These are phyloP conservation scores for Diaporthe australafricana DNA, from an alignment of 2,329 filamentous ascomycete species.

Conservation along the genomic window DNA sequence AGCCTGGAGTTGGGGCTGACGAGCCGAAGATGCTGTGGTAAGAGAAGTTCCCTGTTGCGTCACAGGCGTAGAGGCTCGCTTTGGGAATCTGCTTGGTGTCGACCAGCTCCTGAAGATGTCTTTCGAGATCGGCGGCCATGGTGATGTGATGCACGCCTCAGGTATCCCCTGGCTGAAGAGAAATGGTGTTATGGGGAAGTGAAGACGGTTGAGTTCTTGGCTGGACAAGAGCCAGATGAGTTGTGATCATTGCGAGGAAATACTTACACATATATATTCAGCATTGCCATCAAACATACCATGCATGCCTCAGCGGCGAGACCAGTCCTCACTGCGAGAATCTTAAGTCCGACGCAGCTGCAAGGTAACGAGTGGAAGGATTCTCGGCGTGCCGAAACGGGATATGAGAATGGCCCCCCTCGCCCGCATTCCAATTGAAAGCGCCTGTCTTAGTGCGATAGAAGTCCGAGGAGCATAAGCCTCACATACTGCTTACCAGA, in stretches of 20 bases:
- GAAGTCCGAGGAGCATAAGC: neutral
- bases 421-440: too few relatives aligned
- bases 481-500: neutral
- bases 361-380: neutral
- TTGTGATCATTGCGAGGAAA: neutral
- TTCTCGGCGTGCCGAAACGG: constrained; percentile 21
- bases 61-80: constrained; percentile 54
- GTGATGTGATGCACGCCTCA: neutral
- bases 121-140: constrained; percentile 49
- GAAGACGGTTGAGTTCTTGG: neutral
- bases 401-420: neutral
- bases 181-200: neutral
- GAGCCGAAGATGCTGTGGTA: constrained; percentile 55
- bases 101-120: constrained; percentile 53
- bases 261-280: neutral
- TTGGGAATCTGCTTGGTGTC: constrained; percentile 57
- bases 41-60: constrained; percentile 51
- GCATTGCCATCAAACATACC: neutral
- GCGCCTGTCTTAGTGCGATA: neutral
- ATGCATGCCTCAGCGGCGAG: neutral
- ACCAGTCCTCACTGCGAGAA: neutral
- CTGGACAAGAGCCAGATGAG: neutral
- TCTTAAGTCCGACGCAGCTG: neutral
- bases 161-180: neutral
- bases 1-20: constrained; percentile 53